Conservation (phyloP, 805 yeast species). For the Schwanniomyces polymorphus region DNA sequence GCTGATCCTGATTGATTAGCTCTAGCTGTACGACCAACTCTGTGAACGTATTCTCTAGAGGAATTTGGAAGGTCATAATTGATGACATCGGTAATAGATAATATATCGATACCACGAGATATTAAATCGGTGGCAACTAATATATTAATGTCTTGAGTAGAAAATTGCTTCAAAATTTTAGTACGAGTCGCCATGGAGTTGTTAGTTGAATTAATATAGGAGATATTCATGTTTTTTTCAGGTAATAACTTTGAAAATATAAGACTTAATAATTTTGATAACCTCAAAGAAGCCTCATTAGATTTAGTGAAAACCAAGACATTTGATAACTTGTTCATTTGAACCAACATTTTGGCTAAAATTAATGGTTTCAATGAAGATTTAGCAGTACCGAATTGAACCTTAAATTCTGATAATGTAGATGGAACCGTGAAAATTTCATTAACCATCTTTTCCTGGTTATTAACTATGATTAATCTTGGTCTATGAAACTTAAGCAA, state of each 20-base stretch:
- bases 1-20: slow-evolving; percentile 82
- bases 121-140: slow-evolving; percentile 85
- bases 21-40: slow-evolving; percentile 97
- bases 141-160: slow-evolving; percentile 50
- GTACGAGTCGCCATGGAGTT: slow-evolving; percentile 49
- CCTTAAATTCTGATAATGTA: slow-evolving; percentile 46
- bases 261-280: slow-evolving; percentile 58
- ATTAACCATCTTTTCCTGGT: slow-evolving; percentile 42
- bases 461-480: slow-evolving; percentile 72
- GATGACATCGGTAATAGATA: slow-evolving; percentile 67
- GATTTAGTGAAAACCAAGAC: slow-evolving; percentile 70
- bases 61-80: slow-evolving; percentile 91
- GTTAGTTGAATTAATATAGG: slow-evolving; percentile 60
- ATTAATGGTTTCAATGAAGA: slow-evolving; percentile 70
- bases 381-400: slow-evolving; percentile 38
- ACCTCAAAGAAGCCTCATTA: slow-evolving; percentile 84
- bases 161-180: slow-evolving; percentile 60
- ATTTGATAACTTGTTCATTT: slow-evolving; percentile 29
- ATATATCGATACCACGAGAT: slow-evolving; percentile 92
- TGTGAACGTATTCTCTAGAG: slow-evolving; percentile 88
- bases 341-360: slow-evolving; percentile 54
- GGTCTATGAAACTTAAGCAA: slow-evolving; percentile 70
- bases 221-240: slow-evolving; percentile 15
- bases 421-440: slow-evolving; percentile 65
- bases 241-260: slow-evolving; percentile 28